Base-by-base conservation (phyloP, 768 basidiomycete genomes). In the Termitomyces titanicus region DNA sequence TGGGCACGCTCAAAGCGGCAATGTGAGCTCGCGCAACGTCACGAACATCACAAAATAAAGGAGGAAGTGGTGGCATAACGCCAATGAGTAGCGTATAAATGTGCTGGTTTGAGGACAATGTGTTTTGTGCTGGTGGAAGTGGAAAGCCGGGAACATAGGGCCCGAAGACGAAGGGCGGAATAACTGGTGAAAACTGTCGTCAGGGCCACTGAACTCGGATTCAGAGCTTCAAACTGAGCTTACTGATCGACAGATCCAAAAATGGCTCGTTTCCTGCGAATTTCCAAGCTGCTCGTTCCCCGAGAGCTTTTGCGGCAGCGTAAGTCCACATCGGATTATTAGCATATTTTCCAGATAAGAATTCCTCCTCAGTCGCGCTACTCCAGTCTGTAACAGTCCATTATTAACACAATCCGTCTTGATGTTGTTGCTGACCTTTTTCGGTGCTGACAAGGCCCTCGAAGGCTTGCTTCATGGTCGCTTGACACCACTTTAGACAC, bases 201-300 rank as follows among this genome's bases (percentile, higher is more conserved):
- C 22, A 53, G 44, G 9, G n/a, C 18, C 17, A 31, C 12, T 47
- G 18, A 11, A 31, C 24, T 38, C 33, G 18, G 17, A n/a, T n/a
- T n/a, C n/a, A 13, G 45, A 17, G 10, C 17, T 38, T 24, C 20
- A 37, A 18, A 39, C 31, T 24, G 24, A 15, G 57, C 73, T 50
- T 57, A 74, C 74, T 53, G 27, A 67, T 63, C 3, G 70, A 66
- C 25, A 73, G 51, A 40, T 75, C 72, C 37, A 75, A 56, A 40
- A 70, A 60, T n/a, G 72, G 70, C 47, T 75, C 69, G 37, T 63
- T 48, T 20, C 68, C 69, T 2, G 69, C 74, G 55, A 68, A 75
- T n/a, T 70, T 63, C 75, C 75, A 76, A 1, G 71, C 67, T 1
- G 69, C 71, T 17, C 62, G 62, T 61, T 79, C 76, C 0, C 73